Conservation (phyloP, 2,329 filamentous ascomycete genomes). For the Penicillium sp. region DNA sequence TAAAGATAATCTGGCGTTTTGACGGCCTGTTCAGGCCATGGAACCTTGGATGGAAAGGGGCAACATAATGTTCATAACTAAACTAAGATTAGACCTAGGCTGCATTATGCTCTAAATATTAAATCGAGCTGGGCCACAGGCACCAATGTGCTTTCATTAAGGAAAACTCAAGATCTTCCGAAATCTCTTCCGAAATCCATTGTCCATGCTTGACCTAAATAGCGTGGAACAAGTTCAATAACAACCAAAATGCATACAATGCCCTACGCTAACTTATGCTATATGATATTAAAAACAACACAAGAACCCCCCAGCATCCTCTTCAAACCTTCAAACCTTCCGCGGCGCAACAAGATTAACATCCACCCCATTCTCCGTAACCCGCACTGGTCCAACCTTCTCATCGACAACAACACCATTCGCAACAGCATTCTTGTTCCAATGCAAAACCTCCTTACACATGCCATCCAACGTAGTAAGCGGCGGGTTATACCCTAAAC, state of each 20-base stretch:
- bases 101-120: not conserved
- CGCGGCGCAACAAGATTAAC: conserved; percentile 18
- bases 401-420: conserved; percentile 11
- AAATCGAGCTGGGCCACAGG: not conserved
- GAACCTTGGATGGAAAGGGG: not conserved
- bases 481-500: conserved; percentile 34
- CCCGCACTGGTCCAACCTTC: conserved; percentile 14
- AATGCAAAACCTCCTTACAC: conserved; percentile 34
- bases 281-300: not conserved
- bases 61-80: not conserved
- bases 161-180: not conserved
- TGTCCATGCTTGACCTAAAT: not conserved
- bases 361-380: conserved; percentile 17
- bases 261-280: conserved; percentile 3
- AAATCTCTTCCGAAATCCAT: not conserved
- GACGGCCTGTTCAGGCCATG: not conserved
- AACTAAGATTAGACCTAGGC: not conserved
- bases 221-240: not conserved
- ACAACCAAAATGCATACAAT: not conserved
- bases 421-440: conserved; percentile 29
- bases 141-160: not conserved
- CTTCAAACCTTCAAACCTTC: not conserved
- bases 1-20: not conserved
- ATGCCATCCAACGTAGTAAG: conserved; percentile 35
- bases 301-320: not conserved